phyloP scores from a whole-genome alignment of 768 basidiomycete species.

The Dacryopinax spathularia region DNA sequence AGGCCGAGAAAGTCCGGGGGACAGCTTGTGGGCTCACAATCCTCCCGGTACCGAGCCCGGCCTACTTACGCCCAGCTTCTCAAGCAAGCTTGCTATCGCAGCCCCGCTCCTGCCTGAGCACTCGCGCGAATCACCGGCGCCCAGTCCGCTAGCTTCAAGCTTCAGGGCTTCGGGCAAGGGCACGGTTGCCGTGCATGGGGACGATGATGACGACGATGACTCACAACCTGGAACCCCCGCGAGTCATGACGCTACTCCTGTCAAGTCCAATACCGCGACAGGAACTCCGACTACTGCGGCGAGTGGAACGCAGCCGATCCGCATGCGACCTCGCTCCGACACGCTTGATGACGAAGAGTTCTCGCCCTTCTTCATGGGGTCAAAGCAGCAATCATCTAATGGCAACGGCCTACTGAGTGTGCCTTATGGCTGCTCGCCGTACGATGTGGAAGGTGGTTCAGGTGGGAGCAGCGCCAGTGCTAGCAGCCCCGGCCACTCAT shows the following conservation, averaged over 20 bases:
- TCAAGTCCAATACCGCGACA: conserved; percentile 55
- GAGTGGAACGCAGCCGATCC: conserved; percentile 8
- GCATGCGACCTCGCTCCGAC: conserved; percentile 6
- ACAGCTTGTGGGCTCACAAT: neutral
- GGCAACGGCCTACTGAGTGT: neutral
- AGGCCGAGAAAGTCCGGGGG: neutral
- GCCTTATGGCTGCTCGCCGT: neutral
- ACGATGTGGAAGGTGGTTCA: neutral
- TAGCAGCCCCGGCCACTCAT: neutral
- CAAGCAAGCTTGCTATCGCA: conserved; percentile 70
- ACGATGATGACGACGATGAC: neutral
- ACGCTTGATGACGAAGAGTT: conserved; percentile 61
- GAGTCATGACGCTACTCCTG: neutral
- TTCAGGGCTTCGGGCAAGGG: conserved; percentile 17
- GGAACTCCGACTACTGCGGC: conserved; percentile 34
- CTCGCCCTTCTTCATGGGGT: conserved; percentile 52
- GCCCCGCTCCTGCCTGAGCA: conserved; percentile 69
- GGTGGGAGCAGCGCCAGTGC: neutral
- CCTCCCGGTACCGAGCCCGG: conserved; percentile 7
- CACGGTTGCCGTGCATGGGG: conserved; percentile 5
- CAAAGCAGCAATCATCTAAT: conserved; percentile 12
- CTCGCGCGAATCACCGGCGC: conserved; percentile 20
- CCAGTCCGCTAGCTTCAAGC: conserved; percentile 18
- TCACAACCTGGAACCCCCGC: neutral
- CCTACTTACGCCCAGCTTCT: conserved; percentile 20